phyloP scores from a whole-genome alignment of 2,329 filamentous ascomycete genomes.

The Chrysoporthe austroafricana region DNA sequence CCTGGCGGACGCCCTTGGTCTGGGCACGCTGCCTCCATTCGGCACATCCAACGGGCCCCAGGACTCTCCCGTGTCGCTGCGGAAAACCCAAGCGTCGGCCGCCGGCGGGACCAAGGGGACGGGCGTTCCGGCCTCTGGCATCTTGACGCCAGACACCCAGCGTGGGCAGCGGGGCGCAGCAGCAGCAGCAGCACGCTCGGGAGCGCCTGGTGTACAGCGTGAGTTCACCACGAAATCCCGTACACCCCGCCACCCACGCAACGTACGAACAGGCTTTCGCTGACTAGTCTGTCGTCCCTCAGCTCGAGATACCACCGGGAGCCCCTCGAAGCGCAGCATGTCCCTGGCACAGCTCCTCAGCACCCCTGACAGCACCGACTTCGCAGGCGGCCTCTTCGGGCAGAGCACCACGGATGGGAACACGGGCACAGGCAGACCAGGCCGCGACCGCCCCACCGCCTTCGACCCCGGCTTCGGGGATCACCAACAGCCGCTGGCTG shows the following conservation, averaged over 20 bases:
- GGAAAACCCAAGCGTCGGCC: not conserved
- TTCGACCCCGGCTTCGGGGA: not conserved
- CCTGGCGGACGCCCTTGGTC: not conserved
- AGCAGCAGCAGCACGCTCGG: not conserved
- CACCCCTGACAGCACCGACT: not conserved
- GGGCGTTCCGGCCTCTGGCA: not conserved
- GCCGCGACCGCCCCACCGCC: not conserved
- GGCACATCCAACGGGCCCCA: not conserved
- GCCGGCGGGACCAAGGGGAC: not conserved
- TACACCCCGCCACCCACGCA: not conserved
- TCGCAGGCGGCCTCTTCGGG: not conserved
- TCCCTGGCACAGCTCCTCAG: not conserved
- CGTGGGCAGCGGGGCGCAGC: not conserved
- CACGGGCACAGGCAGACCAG: not conserved
- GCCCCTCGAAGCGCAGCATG: not conserved
- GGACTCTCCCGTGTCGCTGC: not conserved
- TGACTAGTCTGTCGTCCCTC: not conserved
- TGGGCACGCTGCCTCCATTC: not conserved
- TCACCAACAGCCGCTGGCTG: not conserved
- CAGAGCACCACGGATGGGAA: not conserved
- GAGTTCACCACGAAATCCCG: not conserved
- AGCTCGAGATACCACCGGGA: not conserved
- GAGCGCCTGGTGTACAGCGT: not conserved
- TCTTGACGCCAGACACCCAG: not conserved
- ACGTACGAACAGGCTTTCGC: not conserved